Percentiles rank a stretch among this genome's conserved stretches.
phyloP scores from a whole-genome alignment of 257 asterid genomes.

The Primulina eburnea region DNA sequence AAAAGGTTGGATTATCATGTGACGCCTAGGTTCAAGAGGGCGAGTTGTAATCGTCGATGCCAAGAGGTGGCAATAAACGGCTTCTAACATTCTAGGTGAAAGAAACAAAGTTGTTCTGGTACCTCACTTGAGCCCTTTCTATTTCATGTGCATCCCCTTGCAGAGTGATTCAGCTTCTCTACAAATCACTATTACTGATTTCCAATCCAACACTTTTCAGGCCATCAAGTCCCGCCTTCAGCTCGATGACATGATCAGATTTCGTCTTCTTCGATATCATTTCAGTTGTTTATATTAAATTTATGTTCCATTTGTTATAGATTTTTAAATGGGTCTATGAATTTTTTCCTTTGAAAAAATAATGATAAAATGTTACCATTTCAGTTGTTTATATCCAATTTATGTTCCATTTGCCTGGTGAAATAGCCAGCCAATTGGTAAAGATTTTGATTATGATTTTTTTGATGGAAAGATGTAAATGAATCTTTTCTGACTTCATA shows the following conservation, averaged over 20 bases:
- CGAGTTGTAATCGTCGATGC: too few relatives aligned
- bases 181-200: conserved; percentile 52
- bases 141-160: conserved; percentile 33
- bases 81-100: too few relatives aligned
- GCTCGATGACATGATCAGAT: conserved; percentile 78
- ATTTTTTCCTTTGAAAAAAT: too few relatives aligned
- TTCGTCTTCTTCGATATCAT: background rate
- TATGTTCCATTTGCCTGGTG: too few relatives aligned
- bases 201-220: conserved; percentile 61
- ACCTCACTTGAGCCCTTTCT: conserved; percentile 43
- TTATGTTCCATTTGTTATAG: background rate
- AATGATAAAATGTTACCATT: too few relatives aligned
- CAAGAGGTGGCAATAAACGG: too few relatives aligned
- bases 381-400: too few relatives aligned
- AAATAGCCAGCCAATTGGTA: too few relatives aligned
- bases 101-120: background rate
- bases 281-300: conserved; percentile 13
- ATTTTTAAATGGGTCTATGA: background rate
- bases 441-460: too few relatives aligned
- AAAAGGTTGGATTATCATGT: too few relatives aligned
- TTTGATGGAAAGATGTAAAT: background rate
- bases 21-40: too few relatives aligned
- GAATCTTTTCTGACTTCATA: conserved; percentile 8
- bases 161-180: conserved; percentile 45
- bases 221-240: conserved; percentile 54